These are phyloP conservation scores for Fraxinus floribunda DNA, from an alignment of 305 asterid genomes.

Conservation along the genomic window DNA sequence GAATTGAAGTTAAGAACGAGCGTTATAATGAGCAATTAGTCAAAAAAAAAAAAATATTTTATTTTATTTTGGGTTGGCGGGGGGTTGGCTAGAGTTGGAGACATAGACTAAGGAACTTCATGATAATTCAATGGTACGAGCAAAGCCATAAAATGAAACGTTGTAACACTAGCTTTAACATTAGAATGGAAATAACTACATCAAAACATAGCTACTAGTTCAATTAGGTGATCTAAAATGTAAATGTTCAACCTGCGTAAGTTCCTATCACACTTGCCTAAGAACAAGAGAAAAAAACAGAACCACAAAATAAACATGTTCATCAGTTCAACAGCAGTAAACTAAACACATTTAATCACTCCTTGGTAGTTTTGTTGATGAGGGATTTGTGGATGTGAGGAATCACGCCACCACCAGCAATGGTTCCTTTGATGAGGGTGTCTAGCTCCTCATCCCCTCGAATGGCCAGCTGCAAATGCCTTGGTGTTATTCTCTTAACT, in stretches of 20 bases:
- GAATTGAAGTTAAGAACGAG: background rate
- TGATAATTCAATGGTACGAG: background rate
- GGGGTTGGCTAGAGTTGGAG: background rate
- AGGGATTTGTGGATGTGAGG: slow-evolving; percentile 97
- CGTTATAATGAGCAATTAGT: background rate
- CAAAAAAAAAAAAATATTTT: background rate
- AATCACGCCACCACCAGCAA: background rate
- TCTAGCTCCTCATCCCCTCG: background rate
- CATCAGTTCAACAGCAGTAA: slow-evolving; percentile 8
- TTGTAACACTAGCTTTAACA: slow-evolving; percentile 10
- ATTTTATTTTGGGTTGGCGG: no score
- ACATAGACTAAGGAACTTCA: background rate
- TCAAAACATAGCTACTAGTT: slow-evolving; percentile 21
- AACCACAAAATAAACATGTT: slow-evolving; percentile 15
- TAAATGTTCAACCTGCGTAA: slow-evolving; percentile 1
- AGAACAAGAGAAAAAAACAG: slow-evolving; percentile 18
- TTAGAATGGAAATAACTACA: slow-evolving; percentile 25
- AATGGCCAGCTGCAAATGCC: slow-evolving; percentile 19
- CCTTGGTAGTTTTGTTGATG: slow-evolving; percentile 94
- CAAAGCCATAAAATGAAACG: background rate
- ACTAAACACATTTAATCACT: slow-evolving; percentile 32
- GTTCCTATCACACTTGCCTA: slow-evolving; percentile 27
- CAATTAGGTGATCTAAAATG: slow-evolving; percentile 19
- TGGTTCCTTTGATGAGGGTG: background rate
- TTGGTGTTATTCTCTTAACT: slow-evolving; percentile 87